These are phyloP conservation scores for Trichosporon coremiiforme DNA, from an alignment of 1,284 basidiomycete genomes.

Conservation along the genomic window DNA sequence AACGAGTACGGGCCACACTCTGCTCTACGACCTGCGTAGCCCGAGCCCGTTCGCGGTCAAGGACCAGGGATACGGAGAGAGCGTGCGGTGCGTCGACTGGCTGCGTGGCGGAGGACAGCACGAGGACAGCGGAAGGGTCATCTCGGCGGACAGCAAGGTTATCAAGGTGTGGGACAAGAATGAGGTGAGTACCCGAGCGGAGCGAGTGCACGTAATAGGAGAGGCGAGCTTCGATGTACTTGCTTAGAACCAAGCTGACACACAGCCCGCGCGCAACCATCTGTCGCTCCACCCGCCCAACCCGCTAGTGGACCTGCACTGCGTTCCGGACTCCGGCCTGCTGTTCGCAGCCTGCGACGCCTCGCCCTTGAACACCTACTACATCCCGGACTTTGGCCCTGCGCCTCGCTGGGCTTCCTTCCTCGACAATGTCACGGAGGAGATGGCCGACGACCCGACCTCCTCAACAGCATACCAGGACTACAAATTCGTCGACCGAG, in stretches of 20 bases:
- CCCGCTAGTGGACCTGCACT: constrained; percentile 85
- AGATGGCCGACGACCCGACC: constrained; percentile 78
- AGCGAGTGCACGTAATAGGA: too few species aligned
- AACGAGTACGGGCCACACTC: constrained; percentile 89
- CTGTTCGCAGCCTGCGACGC: constrained; percentile 89
- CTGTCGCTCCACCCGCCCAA: constrained; percentile 87
- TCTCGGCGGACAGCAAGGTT: constrained; percentile 90
- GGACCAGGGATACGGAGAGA: constrained; percentile 95
- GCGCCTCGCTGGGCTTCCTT: constrained; percentile 97
- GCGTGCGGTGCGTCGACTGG: constrained; percentile 86
- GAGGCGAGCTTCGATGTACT: too few species aligned
- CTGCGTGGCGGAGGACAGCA: constrained; percentile 87
- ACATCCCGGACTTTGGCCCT: constrained; percentile 92
- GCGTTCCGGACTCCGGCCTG: constrained; percentile 80
- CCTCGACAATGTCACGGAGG: constrained; percentile 97
- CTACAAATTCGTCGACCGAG: constrained; percentile 93
- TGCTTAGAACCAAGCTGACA: too few species aligned
- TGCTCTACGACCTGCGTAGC: constrained; percentile 92
- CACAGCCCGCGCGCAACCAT: constrained; percentile 80
- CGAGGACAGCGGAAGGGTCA: constrained; percentile 70
- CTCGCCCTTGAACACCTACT: constrained; percentile 86
- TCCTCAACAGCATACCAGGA: constrained; percentile 74
- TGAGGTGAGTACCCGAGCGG: constrained; percentile 62
- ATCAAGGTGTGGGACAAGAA: constrained; percentile 93
- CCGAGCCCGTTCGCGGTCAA: constrained; percentile 81